phyloP scores from a whole-genome alignment of 2,329 filamentous ascomycete genomes.

The Albifimbria verrucaria region DNA sequence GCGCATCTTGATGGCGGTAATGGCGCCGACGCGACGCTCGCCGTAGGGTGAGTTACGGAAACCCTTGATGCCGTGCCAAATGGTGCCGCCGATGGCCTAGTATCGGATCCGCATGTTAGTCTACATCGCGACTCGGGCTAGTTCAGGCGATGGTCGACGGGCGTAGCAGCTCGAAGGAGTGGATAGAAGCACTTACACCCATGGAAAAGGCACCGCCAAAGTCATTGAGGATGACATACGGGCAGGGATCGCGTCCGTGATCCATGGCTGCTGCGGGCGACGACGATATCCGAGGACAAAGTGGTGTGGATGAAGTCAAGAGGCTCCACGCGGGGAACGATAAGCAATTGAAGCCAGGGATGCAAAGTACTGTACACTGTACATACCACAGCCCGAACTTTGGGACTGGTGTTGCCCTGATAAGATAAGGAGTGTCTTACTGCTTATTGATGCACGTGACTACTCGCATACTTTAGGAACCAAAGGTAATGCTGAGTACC shows the following conservation, averaged over 20 bases:
- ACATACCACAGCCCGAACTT: no score
- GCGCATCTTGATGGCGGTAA: constrained; percentile 96
- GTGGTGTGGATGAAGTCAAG: background rate
- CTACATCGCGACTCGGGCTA: background rate
- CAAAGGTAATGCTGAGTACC: no score
- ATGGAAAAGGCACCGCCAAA: constrained; percentile 96
- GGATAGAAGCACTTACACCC: constrained; percentile 63
- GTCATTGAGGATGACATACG: constrained; percentile 94
- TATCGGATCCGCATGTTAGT: no score
- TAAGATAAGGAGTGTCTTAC: no score
- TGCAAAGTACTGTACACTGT: no score
- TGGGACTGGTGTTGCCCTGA: no score
- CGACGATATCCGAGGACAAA: background rate
- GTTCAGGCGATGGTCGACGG: background rate
- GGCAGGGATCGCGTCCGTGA: constrained; percentile 95
- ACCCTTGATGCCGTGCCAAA: constrained; percentile 97
- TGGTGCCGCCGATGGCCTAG: constrained; percentile 72
- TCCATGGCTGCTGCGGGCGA: constrained; percentile 58
- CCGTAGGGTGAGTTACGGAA: constrained; percentile 88
- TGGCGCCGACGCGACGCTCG: constrained; percentile 89
- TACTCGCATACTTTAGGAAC: no score
- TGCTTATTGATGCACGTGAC: no score
- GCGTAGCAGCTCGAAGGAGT: no score
- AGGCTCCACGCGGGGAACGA: no score
- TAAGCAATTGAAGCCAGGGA: no score